phyloP scores from a whole-genome alignment of 352 stramenopile species.

The Blastocystis sp. region DNA sequence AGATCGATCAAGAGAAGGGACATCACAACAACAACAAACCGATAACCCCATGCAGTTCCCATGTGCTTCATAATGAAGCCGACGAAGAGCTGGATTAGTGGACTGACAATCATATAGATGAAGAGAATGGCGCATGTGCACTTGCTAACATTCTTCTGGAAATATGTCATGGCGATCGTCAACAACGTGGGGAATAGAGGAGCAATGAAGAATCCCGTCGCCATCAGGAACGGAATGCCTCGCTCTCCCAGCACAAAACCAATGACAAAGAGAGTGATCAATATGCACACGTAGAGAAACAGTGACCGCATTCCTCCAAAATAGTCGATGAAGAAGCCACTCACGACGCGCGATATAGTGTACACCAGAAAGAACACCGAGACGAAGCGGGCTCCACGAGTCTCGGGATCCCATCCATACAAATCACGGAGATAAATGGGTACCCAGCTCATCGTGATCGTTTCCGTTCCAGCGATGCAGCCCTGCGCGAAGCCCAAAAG shows the following conservation, averaged over 20 bases:
- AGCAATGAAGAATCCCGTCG: constrained; percentile 17
- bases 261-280: constrained; percentile 3
- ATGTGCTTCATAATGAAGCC: constrained; percentile 10
- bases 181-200: constrained; percentile 33
- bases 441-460: constrained; percentile 47
- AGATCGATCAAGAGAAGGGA: not conserved
- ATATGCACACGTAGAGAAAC: not conserved
- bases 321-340: constrained; percentile 43
- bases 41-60: constrained; percentile 43
- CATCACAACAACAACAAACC: constrained; percentile 34
- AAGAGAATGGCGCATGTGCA: constrained; percentile 49
- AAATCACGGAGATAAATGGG: constrained; percentile 46
- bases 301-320: constrained; percentile 26
- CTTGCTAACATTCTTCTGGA: constrained; percentile 23
- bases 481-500: constrained; percentile 38
- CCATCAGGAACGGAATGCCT: not conserved
- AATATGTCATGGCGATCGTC: constrained; percentile 44
- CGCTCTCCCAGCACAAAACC: constrained; percentile 39
- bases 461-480: constrained; percentile 34
- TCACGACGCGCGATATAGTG: constrained; percentile 30
- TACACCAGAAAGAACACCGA: constrained; percentile 21
- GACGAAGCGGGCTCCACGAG: constrained; percentile 33
- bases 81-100: constrained; percentile 28
- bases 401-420: constrained; percentile 48
- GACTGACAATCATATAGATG: constrained; percentile 26